Evolutionary conservation across 331 rosid genomes (phyloP).

Genomic region (Dryas integrifolia): DNA sequence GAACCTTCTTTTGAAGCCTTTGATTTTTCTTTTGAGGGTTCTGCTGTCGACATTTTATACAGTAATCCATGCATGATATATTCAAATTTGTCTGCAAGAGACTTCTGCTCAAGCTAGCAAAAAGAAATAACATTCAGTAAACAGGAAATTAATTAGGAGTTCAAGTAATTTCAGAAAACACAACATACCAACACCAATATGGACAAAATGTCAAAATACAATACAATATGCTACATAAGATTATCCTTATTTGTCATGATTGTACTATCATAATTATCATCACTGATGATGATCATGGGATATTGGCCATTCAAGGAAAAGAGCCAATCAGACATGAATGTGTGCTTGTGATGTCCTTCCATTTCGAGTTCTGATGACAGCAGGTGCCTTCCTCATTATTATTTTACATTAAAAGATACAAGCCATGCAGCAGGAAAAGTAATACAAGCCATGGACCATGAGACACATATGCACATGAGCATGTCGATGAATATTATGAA

Average conservation of each 20-base stretch:
- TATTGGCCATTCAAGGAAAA: not conserved
- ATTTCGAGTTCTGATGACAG: not conserved
- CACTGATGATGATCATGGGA: not conserved
- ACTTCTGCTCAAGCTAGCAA: slow-evolving; percentile 65
- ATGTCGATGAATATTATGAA: too few relatives aligned
- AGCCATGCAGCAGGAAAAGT: not conserved
- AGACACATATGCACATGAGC: not conserved
- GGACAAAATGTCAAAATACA: not conserved
- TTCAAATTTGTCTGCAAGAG: slow-evolving; percentile 85
- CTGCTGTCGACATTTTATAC: slow-evolving; percentile 44
- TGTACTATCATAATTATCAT: not conserved
- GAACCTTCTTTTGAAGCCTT: slow-evolving; percentile 32
- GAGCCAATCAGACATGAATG: slow-evolving; percentile 3
- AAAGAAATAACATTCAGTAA: slow-evolving; percentile 14
- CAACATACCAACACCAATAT: not conserved
- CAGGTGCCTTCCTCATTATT: not conserved
- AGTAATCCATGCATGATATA: slow-evolving; percentile 83
- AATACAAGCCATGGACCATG: not conserved
- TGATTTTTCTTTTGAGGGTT: not conserved
- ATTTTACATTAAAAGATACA: not conserved
- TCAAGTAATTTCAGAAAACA: not conserved
- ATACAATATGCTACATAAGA: not conserved
- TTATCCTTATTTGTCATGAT: not conserved
- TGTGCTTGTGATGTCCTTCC: not conserved
- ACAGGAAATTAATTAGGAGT: slow-evolving; percentile 13